Conservation (phyloP, 352 stramenopile species). For the Phytophthora fragariae region DNA sequence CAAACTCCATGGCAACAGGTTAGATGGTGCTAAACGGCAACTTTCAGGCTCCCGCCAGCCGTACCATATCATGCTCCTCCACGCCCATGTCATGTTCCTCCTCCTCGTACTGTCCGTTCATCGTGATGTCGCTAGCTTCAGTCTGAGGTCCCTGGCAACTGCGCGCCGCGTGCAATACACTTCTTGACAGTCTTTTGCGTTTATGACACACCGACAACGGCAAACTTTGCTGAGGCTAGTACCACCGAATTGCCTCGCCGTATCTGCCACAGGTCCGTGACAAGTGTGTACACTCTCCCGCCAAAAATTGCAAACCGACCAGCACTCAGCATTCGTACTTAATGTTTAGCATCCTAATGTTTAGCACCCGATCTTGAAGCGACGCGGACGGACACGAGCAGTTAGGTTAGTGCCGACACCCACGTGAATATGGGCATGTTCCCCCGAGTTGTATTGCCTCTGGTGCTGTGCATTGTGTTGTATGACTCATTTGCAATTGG, state of each 20-base stretch:
- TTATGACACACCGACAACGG: conserved; percentile 1
- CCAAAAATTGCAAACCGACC: conserved; percentile 19
- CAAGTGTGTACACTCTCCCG: conserved; percentile 25
- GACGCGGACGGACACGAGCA: conserved; percentile 1
- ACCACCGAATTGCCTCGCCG: not conserved
- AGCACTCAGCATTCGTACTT: conserved; percentile 23
- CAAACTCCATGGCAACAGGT: conserved; percentile 19
- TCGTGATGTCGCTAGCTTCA: conserved; percentile 3
- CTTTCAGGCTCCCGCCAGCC: not conserved
- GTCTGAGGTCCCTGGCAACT: not conserved
- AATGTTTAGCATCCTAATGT: not conserved
- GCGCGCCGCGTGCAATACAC: not conserved
- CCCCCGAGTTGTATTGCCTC: not conserved
- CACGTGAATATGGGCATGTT: not conserved
- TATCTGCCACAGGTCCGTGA: conserved; percentile 6
- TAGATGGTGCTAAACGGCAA: not conserved
- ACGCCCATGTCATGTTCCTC: conserved; percentile 46
- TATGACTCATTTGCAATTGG: not conserved
- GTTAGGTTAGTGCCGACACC: not conserved
- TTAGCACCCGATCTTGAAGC: conserved; percentile 21
- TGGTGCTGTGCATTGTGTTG: not conserved
- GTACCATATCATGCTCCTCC: conserved; percentile 59
- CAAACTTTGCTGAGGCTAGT: not conserved
- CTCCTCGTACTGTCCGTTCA: conserved; percentile 55
- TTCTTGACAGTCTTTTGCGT: not conserved